phyloP scores from a whole-genome alignment of 176 grass and related monocot genomes.

The Zoysia japonica region DNA sequence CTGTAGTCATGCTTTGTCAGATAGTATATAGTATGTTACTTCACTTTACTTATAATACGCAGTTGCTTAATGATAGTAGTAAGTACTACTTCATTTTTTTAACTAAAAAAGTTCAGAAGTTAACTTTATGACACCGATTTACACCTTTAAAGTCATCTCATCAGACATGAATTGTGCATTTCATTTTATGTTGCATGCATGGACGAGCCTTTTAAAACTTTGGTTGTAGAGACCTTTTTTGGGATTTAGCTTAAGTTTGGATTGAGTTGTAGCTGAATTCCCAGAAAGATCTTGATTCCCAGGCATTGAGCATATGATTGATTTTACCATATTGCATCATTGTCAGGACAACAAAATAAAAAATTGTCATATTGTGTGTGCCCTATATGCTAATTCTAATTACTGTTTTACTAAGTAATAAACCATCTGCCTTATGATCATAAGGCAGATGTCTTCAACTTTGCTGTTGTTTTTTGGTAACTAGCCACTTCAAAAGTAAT shows the following conservation, averaged over 20 bases:
- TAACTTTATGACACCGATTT: too few relatives aligned
- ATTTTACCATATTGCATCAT: too few relatives aligned
- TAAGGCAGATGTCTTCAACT: constrained; percentile 94
- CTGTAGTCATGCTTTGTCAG: too few relatives aligned
- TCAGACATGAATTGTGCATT: background rate
- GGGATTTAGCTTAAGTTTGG: background rate
- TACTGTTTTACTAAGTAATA: constrained; percentile 68
- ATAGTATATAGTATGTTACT: too few relatives aligned
- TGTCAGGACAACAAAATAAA: too few relatives aligned
- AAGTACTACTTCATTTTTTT: too few relatives aligned
- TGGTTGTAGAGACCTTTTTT: background rate
- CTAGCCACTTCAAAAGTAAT: constrained; percentile 82
- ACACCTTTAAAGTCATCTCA: background rate
- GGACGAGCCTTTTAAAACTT: background rate
- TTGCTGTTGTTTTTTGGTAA: constrained; percentile 92
- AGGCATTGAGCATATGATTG: background rate
- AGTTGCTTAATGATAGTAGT: too few relatives aligned
- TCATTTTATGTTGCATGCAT: background rate
- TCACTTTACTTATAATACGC: too few relatives aligned
- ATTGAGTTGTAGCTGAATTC: background rate
- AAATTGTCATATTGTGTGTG: background rate
- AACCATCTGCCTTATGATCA: constrained; percentile 85
- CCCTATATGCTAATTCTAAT: constrained; percentile 17
- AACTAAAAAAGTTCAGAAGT: too few relatives aligned
- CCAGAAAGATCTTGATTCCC: background rate